Conservation (phyloP, 2,329 filamentous ascomycete genomes). For the Colletotrichum cuscutae region DNA sequence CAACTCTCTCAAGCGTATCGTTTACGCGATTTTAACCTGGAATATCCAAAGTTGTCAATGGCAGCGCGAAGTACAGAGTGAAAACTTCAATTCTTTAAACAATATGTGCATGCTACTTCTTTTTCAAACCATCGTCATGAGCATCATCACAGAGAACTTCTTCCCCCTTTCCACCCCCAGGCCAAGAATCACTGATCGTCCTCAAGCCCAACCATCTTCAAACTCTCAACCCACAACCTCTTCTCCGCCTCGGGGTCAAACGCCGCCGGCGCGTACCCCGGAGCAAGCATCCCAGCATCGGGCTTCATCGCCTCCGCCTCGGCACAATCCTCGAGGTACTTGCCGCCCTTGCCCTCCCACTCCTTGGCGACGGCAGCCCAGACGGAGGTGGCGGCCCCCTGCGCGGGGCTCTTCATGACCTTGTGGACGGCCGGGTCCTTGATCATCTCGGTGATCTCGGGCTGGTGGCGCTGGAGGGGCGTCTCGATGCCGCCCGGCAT, state of each 20-base stretch:
- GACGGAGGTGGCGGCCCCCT: conserved; percentile 60
- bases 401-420: conserved; percentile 37
- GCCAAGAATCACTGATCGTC: conserved; percentile 22
- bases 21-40: too few relatives aligned
- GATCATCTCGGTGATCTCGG: not conserved
- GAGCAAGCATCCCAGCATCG: not conserved
- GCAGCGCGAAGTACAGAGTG: not conserved
- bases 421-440: conserved; percentile 5
- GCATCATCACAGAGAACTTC: not conserved
- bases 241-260: conserved; percentile 25
- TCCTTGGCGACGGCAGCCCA: conserved; percentile 54
- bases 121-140: not conserved
- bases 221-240: conserved; percentile 28
- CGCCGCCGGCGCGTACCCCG: conserved; percentile 39
- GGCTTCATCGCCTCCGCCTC: conserved; percentile 38
- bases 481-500: conserved; percentile 32
- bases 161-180: too few relatives aligned
- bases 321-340: conserved; percentile 56
- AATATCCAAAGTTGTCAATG: too few relatives aligned
- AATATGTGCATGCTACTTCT: not conserved
- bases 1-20: too few relatives aligned
- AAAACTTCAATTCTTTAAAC: not conserved
- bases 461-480: conserved; percentile 8
- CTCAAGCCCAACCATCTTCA: conserved; percentile 29
- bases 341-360: conserved; percentile 57